Base-by-base conservation (phyloP, 2,329 filamentous ascomycete species). In the Colletotrichum sp. region DNA sequence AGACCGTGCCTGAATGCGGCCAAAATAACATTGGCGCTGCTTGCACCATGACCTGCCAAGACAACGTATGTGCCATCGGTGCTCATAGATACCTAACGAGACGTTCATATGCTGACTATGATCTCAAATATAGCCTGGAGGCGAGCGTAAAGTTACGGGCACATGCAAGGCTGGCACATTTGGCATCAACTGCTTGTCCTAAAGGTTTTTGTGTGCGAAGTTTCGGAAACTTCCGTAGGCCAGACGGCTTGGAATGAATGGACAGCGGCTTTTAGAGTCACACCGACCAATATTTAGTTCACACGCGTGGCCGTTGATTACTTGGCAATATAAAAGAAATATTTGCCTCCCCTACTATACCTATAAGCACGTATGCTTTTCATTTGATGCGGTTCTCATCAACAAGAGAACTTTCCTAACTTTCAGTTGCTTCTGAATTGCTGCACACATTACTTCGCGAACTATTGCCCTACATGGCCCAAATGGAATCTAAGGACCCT, bases 231-330 rank as follows among this genome's bases (percentile, higher is more conserved):
- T 48, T 22, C 44, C 44, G 13, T 7, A 22, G 6, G 10, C 39
- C 10, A n/a, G 18, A 2, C 39, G 18, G 5, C 18, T 48, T 6
- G 18, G 0, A 48, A 48, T 48, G 2, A 3, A 48, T 10, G 44
- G 10, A 48, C 44, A 48, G 44, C 6, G 0, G n/a, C n/a, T 13
- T 22, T 22, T 0, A 8, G 9, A 1, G 4, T 48, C 6, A 3
- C 10, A 8, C 10, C 2, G 2, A 5, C 0, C 10, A 48, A 3
- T 4, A 6, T 7, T 48, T 48, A 0, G n/a, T 8, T 22, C n/a
- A 48, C n/a, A 22, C 1, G n/a, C 44, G n/a, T 48, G 44, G 44
- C 1, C 6, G 10, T 48, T 13, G n/a, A 48, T 13, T 8, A n/a
- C 44, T 0, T 22, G 10, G 6, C 39, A 48, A 48, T 48, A 48